Percentiles rank a stretch among this genome's conserved stretches.
These are phyloP conservation scores for Penicillium sp. DNA, from an alignment of 2,329 filamentous ascomycete genomes.

Conservation along the genomic window DNA sequence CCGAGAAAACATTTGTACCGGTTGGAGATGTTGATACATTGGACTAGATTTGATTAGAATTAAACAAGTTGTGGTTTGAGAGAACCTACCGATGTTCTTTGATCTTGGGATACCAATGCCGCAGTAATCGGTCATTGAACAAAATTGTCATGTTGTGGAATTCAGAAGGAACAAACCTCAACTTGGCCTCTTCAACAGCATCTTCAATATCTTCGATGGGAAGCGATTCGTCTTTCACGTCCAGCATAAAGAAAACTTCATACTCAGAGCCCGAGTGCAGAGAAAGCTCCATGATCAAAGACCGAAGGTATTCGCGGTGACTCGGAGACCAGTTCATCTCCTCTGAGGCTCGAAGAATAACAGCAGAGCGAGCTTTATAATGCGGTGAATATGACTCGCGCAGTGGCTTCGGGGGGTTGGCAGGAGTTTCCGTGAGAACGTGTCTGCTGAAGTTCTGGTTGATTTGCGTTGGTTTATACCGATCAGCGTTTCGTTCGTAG, in stretches of 20 bases:
- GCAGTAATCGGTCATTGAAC: constrained; percentile 3
- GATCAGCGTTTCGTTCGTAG: constrained; percentile 4
- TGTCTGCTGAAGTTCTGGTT: neutral
- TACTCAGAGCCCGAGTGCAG: constrained; percentile 4
- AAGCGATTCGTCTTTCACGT: constrained; percentile 1
- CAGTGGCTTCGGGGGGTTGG: too few relatives aligned
- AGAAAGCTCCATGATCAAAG: constrained; percentile 4
- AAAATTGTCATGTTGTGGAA: constrained; percentile 8
- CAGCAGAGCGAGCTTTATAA: constrained; percentile 3
- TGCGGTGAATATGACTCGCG: neutral
- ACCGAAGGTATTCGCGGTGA: constrained; percentile 2
- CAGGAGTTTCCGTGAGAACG: too few relatives aligned
- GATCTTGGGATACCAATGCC: constrained; percentile 7
- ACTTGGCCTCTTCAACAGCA: neutral
- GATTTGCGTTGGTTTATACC: neutral
- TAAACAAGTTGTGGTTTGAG: neutral
- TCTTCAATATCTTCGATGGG: neutral
- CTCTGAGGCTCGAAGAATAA: constrained; percentile 2
- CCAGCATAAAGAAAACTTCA: neutral
- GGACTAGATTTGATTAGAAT: neutral
- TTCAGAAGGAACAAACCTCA: constrained; percentile 3
- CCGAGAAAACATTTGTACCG: constrained; percentile 67
- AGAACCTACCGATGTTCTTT: constrained; percentile 6
- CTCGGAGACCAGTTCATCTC: constrained; percentile 3
- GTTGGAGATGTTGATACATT: constrained; percentile 55